Percentiles rank a stretch among this genome's conserved stretches.
Conservation (phyloP, 2,329 filamentous ascomycete species). For the Clarireedia hainanense region DNA sequence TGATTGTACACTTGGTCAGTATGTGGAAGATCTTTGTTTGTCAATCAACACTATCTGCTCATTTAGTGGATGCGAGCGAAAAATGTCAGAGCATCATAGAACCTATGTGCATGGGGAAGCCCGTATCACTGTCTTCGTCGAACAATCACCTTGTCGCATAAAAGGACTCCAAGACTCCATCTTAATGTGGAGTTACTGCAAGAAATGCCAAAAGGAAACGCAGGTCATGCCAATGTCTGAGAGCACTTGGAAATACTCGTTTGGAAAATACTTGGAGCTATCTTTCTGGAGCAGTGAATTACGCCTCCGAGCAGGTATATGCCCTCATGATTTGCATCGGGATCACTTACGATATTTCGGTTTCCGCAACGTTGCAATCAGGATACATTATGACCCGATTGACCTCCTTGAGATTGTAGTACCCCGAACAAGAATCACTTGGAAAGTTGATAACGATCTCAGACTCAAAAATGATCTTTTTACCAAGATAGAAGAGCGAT, state of each 20-base stretch:
- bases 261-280: slow-evolving; percentile 95
- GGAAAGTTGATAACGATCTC: slow-evolving; percentile 95
- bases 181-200: slow-evolving; percentile 97
- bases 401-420: slow-evolving; percentile 92
- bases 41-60: slow-evolving; percentile 70
- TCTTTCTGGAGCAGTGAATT: slow-evolving; percentile 91
- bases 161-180: slow-evolving; percentile 66
- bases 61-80: slow-evolving; percentile 76
- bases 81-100: slow-evolving; percentile 86
- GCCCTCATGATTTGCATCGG: slow-evolving; percentile 84
- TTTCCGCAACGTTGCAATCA: slow-evolving; percentile 73
- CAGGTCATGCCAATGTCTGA: slow-evolving; percentile 87
- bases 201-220: slow-evolving; percentile 83
- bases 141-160: slow-evolving; percentile 61
- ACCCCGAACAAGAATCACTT: slow-evolving; percentile 81
- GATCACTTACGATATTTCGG: slow-evolving; percentile 93
- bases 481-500: slow-evolving; percentile 68
- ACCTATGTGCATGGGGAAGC: slow-evolving; percentile 97
- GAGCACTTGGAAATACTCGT: slow-evolving; percentile 95
- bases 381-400: slow-evolving; percentile 88
- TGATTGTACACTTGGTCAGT: slow-evolving; percentile 90
- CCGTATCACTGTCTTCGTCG: slow-evolving; percentile 84
- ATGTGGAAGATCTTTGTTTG: slow-evolving; percentile 82
- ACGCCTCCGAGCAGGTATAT: slow-evolving; percentile 64
- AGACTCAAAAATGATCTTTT: slow-evolving; percentile 90